Percentiles rank a stretch among this genome's conserved stretches.
Conservation (phyloP, 768 basidiomycete genomes). For the Aureoboletus auriporus region DNA sequence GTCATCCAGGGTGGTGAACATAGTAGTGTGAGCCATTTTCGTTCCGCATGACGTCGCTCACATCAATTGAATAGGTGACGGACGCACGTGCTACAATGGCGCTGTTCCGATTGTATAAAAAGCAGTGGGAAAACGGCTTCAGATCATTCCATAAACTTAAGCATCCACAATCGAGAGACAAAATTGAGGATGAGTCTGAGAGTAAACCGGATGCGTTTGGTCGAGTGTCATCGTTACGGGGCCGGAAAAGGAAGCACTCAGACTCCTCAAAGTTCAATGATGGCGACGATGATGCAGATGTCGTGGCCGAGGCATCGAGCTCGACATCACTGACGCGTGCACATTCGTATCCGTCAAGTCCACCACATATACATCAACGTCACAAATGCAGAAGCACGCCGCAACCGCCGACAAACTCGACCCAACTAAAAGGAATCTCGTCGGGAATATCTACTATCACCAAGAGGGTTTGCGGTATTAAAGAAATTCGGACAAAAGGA, state of each 20-base stretch:
- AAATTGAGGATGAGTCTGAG: background rate
- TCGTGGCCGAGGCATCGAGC: background rate
- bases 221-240: background rate
- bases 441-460: slow-evolving; percentile 56
- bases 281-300: background rate
- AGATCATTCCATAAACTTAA: slow-evolving; percentile 3
- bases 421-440: slow-evolving; percentile 52
- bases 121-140: slow-evolving; percentile 69
- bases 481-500: slow-evolving; percentile 7
- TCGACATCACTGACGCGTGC: background rate
- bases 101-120: slow-evolving; percentile 77
- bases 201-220: background rate
- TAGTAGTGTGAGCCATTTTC: slow-evolving; percentile 60
- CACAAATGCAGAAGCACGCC: background rate
- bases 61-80: slow-evolving; percentile 54
- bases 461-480: slow-evolving; percentile 21
- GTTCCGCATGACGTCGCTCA: background rate
- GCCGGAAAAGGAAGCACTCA: slow-evolving; percentile 16
- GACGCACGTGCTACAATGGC: slow-evolving; percentile 97
- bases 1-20: slow-evolving; percentile 89
- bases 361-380: background rate
- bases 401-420: background rate
- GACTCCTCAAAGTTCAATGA: background rate
- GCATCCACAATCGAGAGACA: background rate
- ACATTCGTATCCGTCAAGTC: background rate